These are phyloP conservation scores for Pichia pseudocactophila DNA, from an alignment of 805 yeast genomes.

Conservation along the genomic window DNA sequence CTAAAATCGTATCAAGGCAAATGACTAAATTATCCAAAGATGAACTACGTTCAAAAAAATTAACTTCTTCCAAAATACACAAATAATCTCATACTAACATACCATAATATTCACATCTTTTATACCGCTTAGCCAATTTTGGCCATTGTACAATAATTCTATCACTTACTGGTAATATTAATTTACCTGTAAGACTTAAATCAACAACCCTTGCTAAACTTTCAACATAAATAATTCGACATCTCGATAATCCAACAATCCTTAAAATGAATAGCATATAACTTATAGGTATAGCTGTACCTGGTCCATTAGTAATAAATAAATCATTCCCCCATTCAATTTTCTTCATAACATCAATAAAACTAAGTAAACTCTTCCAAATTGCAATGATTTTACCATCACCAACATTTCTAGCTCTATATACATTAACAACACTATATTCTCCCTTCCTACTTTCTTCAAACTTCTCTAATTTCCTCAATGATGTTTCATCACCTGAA, in stretches of 20 bases:
- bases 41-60: slow-evolving; percentile 14
- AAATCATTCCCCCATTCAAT: slow-evolving; percentile 20
- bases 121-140: slow-evolving; percentile 39
- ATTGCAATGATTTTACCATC: slow-evolving; percentile 27
- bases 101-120: slow-evolving; percentile 67
- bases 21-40: slow-evolving; percentile 43
- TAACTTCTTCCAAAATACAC: not conserved
- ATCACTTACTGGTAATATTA: slow-evolving; percentile 64
- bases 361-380: slow-evolving; percentile 27
- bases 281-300: slow-evolving; percentile 66
- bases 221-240: slow-evolving; percentile 72
- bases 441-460: slow-evolving; percentile 23
- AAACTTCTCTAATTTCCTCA: slow-evolving; percentile 30
- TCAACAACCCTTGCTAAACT: slow-evolving; percentile 73
- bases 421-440: slow-evolving; percentile 22
- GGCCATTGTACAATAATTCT: slow-evolving; percentile 90
- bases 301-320: slow-evolving; percentile 66
- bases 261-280: slow-evolving; percentile 45
- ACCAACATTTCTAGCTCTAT: slow-evolving; percentile 32
- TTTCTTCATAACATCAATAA: slow-evolving; percentile 13
- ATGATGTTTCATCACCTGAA: slow-evolving; percentile 38
- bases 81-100: slow-evolving; percentile 43
- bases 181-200: slow-evolving; percentile 67
- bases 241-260: slow-evolving; percentile 35
- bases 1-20: slow-evolving; percentile 42